A percentile compares a stretch with the other conserved stretches of the same genome.
Conservation (phyloP, 257 asterid species). For the Solanum pinnatisectum region DNA sequence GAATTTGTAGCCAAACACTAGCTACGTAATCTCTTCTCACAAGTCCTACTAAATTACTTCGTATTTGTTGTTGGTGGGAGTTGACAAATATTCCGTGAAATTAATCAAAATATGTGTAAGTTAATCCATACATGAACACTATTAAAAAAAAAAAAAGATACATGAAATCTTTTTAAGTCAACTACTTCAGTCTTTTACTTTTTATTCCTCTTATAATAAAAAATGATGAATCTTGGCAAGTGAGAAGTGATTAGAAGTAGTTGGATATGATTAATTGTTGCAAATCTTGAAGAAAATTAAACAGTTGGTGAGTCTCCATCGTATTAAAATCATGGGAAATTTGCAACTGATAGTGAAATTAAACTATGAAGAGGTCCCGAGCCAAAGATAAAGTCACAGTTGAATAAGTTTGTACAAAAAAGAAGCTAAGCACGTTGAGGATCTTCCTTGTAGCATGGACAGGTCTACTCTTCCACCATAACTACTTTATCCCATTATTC, state of each 20-base stretch:
- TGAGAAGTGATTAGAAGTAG: background rate
- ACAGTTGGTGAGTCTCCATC: background rate
- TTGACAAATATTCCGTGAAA: background rate
- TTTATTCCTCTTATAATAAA: background rate
- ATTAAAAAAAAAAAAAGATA: no score
- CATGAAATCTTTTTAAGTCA: background rate
- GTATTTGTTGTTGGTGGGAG: background rate
- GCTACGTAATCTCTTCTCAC: background rate
- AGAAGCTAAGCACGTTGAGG: constrained; percentile 8
- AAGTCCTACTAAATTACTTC: background rate
- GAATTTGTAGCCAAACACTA: background rate
- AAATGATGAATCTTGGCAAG: background rate
- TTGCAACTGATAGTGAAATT: background rate
- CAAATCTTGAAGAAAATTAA: background rate
- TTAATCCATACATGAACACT: no score
- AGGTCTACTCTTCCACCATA: background rate
- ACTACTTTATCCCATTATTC: background rate
- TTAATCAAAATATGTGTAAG: rapidly evolving
- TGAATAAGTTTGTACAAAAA: background rate
- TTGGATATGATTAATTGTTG: background rate
- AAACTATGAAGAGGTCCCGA: background rate
- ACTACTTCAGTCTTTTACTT: background rate
- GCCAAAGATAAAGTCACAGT: background rate
- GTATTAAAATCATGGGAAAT: background rate
- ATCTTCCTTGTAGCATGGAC: constrained; percentile 9